Evolutionary conservation across 2,329 filamentous ascomycete species (phyloP), one percentile per base, ranked within the genome.

Genomic region (Microcyclosporella mali): DNA sequence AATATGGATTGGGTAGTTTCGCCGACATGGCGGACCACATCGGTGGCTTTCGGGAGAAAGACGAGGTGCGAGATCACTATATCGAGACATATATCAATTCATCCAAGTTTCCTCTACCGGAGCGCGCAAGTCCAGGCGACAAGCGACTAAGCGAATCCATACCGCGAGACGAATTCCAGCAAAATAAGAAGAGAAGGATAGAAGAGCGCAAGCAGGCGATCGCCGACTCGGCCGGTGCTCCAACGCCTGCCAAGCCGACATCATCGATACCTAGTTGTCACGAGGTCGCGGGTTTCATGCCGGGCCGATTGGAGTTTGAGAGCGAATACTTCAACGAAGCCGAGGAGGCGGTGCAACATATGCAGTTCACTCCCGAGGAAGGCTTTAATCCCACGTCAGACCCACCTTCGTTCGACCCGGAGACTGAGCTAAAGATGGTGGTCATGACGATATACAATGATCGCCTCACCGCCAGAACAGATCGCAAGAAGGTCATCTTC

Each of bases 381-480:
- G 92, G 92, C 44, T 74, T 94, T 53, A 94, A 95, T 59, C 82
- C 85, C 1, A 71, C 75, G 2, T 95, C 88, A 0, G 85, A 86
- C 48, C 84, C 94, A 60, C n/a, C n/a, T 25, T 25, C 9, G 9
- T 73, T 94, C 45, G 92, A 98, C 57, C 88, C 92, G 0, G 92
- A 98, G 65, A 94, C 95, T 76, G 89, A 95, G 52, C 77, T 98
- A 34, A 98, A 98, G 73, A 81, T 97, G 69, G 95, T 88, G 0
- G 88, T 98, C 15, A 95, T 98, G 81, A 88, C 95, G 53, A 94
- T 98, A 38, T 98, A 98, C 72, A 98, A 98, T 61, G 84, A 85
- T 45, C 81, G 89, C 3, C 70, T 98, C 14, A 95, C 89, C 2
- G 85, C 89, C 44, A 82, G 92, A 53, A 90, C 90, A 6, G 90